These are phyloP conservation scores for Lenzites betulinus DNA, from an alignment of 768 basidiomycete genomes.

Conservation along the genomic window DNA sequence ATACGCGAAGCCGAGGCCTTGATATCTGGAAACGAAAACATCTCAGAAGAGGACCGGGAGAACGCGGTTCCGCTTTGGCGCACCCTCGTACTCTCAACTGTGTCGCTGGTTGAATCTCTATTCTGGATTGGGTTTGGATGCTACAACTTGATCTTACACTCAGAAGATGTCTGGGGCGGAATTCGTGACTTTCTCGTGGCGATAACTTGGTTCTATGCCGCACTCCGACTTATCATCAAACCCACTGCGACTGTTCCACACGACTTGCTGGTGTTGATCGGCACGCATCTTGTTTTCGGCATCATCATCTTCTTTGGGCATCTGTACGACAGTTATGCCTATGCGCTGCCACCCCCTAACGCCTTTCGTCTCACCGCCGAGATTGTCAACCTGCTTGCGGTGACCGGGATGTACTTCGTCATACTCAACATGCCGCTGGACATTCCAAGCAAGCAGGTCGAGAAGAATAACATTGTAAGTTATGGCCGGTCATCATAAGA, in stretches of 20 bases:
- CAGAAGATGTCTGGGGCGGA: constrained; percentile 35
- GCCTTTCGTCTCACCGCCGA: constrained; percentile 28
- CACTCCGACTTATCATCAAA: constrained; percentile 52
- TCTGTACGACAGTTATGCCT: constrained; percentile 51
- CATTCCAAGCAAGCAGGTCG: constrained; percentile 55
- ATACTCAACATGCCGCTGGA: constrained; percentile 66
- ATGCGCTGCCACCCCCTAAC: constrained; percentile 45
- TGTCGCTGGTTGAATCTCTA: constrained; percentile 59
- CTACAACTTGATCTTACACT: constrained; percentile 46
- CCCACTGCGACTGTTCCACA: constrained; percentile 60
- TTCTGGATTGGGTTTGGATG: constrained; percentile 61
- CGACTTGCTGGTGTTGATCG: constrained; percentile 65
- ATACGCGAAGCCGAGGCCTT: constrained; percentile 33
- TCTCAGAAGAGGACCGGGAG: constrained; percentile 4
- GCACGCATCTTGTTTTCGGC: constrained; percentile 48
- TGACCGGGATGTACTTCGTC: constrained; percentile 46
- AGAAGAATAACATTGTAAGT: constrained; percentile 64
- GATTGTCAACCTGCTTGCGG: constrained; percentile 46
- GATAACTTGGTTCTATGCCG: constrained; percentile 66
- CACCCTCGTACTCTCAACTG: constrained; percentile 53
- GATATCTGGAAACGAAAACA: constrained; percentile 11
- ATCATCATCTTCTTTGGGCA: constrained; percentile 54
- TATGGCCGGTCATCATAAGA: too few species aligned
- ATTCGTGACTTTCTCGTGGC: constrained; percentile 50
- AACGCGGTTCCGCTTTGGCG: constrained; percentile 55